Evolutionary conservation across 441 rosid species (phyloP).

Genomic region (Metrosideros polymorpha): DNA sequence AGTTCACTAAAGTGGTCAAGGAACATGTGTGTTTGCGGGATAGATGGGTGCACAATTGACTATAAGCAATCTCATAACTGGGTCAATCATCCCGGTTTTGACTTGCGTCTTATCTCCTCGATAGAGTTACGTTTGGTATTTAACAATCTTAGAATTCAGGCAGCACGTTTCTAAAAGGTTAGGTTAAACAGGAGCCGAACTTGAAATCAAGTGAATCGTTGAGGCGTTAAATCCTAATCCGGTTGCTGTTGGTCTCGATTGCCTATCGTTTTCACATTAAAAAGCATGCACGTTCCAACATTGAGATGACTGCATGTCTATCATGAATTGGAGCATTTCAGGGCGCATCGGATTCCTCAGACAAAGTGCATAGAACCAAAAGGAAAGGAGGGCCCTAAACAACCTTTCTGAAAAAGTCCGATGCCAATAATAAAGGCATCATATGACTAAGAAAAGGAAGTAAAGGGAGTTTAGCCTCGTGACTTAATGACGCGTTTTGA

Average conservation of each 20-base stretch:
- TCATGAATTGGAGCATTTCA: neutral
- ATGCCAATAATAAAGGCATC: neutral
- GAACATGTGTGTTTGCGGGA: neutral
- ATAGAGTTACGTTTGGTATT: neutral
- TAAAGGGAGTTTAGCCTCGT: neutral
- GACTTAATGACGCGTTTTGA: neutral
- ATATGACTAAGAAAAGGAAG: neutral
- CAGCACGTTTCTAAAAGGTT: neutral
- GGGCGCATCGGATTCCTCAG: neutral
- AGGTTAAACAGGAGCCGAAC: neutral
- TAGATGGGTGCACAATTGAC: neutral
- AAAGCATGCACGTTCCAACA: neutral
- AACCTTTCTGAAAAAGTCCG: neutral
- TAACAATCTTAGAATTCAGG: neutral
- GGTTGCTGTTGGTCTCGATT: neutral
- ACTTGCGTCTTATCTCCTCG: neutral
- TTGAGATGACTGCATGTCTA: neutral
- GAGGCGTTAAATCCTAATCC: neutral
- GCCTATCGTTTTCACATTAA: neutral
- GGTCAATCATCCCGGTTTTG: neutral
- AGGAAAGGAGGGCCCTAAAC: neutral
- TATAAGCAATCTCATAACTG: neutral
- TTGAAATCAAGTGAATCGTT: neutral
- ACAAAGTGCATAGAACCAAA: neutral
- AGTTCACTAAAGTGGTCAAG: neutral